Base-by-base conservation (phyloP, 345 rosid species). In the Viola odorata region DNA sequence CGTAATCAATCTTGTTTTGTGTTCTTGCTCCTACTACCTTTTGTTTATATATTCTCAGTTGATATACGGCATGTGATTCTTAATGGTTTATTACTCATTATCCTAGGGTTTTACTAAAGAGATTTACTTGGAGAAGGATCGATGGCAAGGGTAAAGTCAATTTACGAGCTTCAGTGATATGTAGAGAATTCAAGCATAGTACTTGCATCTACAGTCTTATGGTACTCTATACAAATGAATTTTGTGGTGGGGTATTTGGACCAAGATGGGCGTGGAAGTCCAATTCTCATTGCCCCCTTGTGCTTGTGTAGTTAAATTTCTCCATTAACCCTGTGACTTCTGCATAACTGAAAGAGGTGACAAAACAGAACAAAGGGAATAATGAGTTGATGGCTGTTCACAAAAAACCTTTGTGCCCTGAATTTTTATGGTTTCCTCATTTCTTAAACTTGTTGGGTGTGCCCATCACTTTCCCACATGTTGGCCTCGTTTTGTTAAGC, bases 91-190 rank as follows among this genome's bases (percentile, higher is more conserved):
- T 39, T 13, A 7, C 15, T 23, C 32, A 23, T 23, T 23, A 23
- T 23, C 32, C 32, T 67, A 95, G 99, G 96, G 98, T 71, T 95
- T 95, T 70, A 95, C 99, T 5, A 91, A 91, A 85, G 96, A 95
- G 80, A 95, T 95, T 75, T 79, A 87, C 85, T 82, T 95, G 85
- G 99, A 88, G 75, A 95, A 85, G 73, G 98, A 91, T 61, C 78
- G 88, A 58, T 95, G 99, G 99, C 96, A 86, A 23, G 98, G 99
- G 99, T 95, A 84, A 69, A 81, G 58, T 73, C 70, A 60, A 54
- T 59, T 53, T 37, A 64, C 59, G 45, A 58, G 12, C 54, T 58
- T 10, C 10, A 53, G 49, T 36, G 15, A 15, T 70, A 45, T 52
- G 23, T 4, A 52, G 39, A 52, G 9, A 52, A 52, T 23, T 52